Evolutionary conservation across 2,329 filamentous ascomycete species (phyloP), one percentile per base, ranked within the genome.

Genomic region (Beauveria varroae): DNA sequence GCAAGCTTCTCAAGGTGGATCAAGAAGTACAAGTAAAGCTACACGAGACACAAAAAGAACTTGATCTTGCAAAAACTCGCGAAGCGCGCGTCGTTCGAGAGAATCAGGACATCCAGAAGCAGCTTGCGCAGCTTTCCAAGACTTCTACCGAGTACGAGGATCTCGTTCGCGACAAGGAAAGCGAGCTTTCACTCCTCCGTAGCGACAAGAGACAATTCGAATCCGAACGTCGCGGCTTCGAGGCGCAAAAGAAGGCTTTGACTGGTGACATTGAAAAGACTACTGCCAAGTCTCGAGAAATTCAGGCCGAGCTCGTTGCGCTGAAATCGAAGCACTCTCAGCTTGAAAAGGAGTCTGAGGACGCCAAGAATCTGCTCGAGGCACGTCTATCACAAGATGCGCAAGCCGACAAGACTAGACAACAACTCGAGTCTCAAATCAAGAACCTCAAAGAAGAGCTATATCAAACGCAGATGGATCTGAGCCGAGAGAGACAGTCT

Each of bases 81-180:
- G 86, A 96, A 68, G 86, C 88, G 57, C 87, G 91, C 22, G 81
- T 97, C 1, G 73, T 86, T 2, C 86, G 88, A 5, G 93, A 99
- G 70, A 96, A 96, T 67, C 84, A 86, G 14, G 86, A 89, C 50
- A 85, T 96, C 52, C 88, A 96, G 59, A 85, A 92, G 67, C 92
- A 97, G 68, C 86, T 99, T 58, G 84, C 89, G 0, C 87, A 96
- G 66, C 79, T 99, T 20, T 95, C 95, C 0, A 87, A 91, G 54
- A 97, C 93, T 0, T 96, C 93, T 0, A 96, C 92, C 0, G 91
- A 93, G 70, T 98, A 96, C 66, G 95, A 99, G 74, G 93, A 98
- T 68, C 83, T 98, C 49, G 89, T 99, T 26, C 85, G 92, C 26
- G 88, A 90, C 63, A 99, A 98, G 72, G 95, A 99, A 71, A 96